Conservation (phyloP, 345 rosid genomes). For the Citrus trifoliata region DNA sequence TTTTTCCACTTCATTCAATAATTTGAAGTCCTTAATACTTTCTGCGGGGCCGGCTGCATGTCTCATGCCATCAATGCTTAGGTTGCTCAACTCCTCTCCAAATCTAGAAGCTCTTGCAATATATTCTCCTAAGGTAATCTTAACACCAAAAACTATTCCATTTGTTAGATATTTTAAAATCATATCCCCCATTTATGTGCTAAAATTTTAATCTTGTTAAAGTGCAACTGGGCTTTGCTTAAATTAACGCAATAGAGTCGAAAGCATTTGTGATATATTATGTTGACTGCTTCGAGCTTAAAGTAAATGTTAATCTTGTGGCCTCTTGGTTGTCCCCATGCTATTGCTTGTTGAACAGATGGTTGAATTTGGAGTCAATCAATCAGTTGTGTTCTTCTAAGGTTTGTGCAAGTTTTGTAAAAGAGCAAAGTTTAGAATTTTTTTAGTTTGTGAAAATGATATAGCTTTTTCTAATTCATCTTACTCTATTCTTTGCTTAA, state of each 20-base stretch:
- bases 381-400: no score
- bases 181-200: not conserved
- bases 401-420: no score
- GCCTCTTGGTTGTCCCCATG: no score
- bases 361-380: no score
- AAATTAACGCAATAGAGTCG: not conserved
- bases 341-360: no score
- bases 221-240: not conserved
- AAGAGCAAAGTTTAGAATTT: not conserved
- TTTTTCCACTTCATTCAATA: not conserved
- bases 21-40: not conserved
- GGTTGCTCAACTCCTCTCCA: not conserved
- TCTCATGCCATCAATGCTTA: not conserved
- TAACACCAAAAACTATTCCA: not conserved
- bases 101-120: not conserved
- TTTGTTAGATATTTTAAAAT: not conserved
- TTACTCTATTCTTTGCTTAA: not conserved
- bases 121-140: not conserved
- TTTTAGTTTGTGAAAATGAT: not conserved
- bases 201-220: not conserved
- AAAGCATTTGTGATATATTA: no score
- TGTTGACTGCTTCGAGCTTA: no score
- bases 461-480: not conserved
- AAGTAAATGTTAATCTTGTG: no score
- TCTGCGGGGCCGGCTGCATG: accelerated